These are phyloP conservation scores for Penicillium macrosclerotiorum DNA, from an alignment of 495 filamentous ascomycete genomes.

Conservation along the genomic window DNA sequence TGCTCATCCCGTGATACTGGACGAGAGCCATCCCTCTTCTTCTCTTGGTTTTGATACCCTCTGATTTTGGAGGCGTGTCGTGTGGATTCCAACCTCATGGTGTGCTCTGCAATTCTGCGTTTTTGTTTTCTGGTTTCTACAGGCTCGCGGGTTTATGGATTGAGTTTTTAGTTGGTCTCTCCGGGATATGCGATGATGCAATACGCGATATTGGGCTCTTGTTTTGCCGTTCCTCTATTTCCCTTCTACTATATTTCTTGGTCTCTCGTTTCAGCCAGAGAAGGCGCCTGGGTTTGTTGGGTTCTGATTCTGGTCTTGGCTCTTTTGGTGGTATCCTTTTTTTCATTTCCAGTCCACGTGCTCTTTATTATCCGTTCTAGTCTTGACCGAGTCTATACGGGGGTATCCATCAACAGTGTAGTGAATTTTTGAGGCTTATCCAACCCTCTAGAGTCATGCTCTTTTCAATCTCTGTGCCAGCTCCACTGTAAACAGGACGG, in stretches of 20 bases:
- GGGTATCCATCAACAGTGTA: conserved; percentile 10
- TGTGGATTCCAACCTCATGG: conserved; percentile 7
- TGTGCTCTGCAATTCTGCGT: conserved; percentile 1
- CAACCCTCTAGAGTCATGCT: neutral
- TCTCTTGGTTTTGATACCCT: conserved; percentile 28
- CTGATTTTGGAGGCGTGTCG: conserved; percentile 12
- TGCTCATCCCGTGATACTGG: neutral
- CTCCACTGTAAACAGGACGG: conserved; percentile 86
- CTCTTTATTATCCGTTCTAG: conserved; percentile 11
- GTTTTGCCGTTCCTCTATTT: conserved; percentile 3
- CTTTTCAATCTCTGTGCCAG: conserved; percentile 48
- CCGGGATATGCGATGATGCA: conserved; percentile 26
- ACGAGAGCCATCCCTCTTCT: neutral
- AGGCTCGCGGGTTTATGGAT: conserved; percentile 13
- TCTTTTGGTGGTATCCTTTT: conserved; percentile 4
- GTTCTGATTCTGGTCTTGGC: conserved; percentile 12
- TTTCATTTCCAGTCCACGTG: conserved; percentile 11
- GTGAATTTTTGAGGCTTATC: conserved; percentile 6
- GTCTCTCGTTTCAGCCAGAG: conserved; percentile 25
- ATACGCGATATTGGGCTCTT: conserved; percentile 18
- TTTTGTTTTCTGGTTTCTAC: conserved; percentile 5
- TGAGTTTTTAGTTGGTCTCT: conserved; percentile 10
- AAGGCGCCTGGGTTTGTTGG: conserved; percentile 24
- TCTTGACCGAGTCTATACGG: conserved; percentile 11
- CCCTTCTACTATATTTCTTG: conserved; percentile 11